Percentiles rank a stretch among this genome's conserved stretches.
Evolutionary conservation across 1,139 yeast species (phyloP).

Genomic region (Suhomyces guaymorum): DNA sequence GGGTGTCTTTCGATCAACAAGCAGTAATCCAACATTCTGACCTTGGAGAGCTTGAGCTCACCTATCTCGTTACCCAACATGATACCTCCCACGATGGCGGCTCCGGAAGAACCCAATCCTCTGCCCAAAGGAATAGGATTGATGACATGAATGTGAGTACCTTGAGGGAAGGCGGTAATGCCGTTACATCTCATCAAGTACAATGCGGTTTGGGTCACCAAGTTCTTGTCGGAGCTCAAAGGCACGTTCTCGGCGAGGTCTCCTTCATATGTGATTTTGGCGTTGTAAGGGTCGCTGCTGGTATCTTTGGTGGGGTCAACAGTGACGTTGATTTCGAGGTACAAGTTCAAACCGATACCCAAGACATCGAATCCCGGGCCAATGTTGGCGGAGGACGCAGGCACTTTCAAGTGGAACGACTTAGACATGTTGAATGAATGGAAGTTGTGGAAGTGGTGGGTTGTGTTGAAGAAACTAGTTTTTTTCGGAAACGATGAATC

Average conservation of each 20-base stretch:
- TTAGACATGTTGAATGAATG: constrained; percentile 20
- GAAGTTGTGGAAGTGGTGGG: not conserved
- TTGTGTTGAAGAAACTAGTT: not conserved
- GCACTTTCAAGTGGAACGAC: constrained; percentile 67
- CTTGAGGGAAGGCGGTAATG: constrained; percentile 71
- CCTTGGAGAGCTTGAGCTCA: constrained; percentile 66
- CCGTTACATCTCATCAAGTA: constrained; percentile 85
- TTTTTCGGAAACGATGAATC: constrained; percentile 1
- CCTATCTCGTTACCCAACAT: constrained; percentile 86
- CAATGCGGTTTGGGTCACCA: constrained; percentile 89
- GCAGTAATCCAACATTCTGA: constrained; percentile 88
- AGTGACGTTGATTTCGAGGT: constrained; percentile 65
- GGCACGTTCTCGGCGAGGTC: constrained; percentile 82
- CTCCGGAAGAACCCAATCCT: constrained; percentile 97
- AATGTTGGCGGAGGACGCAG: constrained; percentile 96
- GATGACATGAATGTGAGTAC: constrained; percentile 76
- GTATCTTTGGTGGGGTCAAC: constrained; percentile 59
- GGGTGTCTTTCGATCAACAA: constrained; percentile 98
- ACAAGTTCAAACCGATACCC: constrained; percentile 83
- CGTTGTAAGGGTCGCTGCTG: constrained; percentile 64
- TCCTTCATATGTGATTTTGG: constrained; percentile 68
- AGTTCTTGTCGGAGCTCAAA: constrained; percentile 68
- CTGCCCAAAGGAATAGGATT: constrained; percentile 96
- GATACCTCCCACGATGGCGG: constrained; percentile 98
- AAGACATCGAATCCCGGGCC: constrained; percentile 98